Conservation (phyloP, 2,329 filamentous ascomycete species). For the Fusarium verticillioides region DNA sequence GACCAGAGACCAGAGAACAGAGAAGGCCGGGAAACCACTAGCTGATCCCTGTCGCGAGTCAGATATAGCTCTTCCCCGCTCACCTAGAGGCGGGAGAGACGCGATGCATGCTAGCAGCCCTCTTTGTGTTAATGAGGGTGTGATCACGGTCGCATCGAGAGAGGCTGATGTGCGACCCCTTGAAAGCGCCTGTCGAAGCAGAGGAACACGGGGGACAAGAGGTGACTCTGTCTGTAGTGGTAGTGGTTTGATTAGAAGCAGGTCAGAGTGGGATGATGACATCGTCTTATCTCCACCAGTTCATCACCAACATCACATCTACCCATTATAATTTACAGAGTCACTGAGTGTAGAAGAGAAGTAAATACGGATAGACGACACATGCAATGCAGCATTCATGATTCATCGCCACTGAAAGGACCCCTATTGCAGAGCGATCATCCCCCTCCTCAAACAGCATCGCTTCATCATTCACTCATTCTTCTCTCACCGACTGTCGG, state of each 20-base stretch:
- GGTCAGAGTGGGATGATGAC: constrained; percentile 31
- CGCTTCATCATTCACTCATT: constrained; percentile 20
- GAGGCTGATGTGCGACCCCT: constrained; percentile 19
- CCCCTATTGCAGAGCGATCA: constrained; percentile 22
- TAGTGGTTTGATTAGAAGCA: background rate
- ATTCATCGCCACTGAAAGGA: constrained; percentile 20
- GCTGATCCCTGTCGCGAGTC: background rate
- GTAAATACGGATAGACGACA: background rate
- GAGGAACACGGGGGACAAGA: constrained; percentile 14
- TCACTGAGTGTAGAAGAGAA: background rate
- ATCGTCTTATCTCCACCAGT: constrained; percentile 28
- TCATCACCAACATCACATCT: background rate
- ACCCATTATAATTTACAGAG: background rate
- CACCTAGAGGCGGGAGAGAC: background rate
- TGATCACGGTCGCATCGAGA: constrained; percentile 14
- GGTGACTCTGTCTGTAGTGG: background rate
- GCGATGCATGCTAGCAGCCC: constrained; percentile 9
- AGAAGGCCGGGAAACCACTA: background rate
- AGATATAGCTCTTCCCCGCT: constrained; percentile 20
- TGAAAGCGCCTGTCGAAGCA: background rate
- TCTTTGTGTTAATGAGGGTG: constrained; percentile 2
- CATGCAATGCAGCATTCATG: background rate
- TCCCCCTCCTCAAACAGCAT: background rate
- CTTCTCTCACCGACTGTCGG: constrained; percentile 38
- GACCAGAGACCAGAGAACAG: background rate